phyloP scores from a whole-genome alignment of 1,139 yeast genomes.

The Debaryomyces robertsiae region DNA sequence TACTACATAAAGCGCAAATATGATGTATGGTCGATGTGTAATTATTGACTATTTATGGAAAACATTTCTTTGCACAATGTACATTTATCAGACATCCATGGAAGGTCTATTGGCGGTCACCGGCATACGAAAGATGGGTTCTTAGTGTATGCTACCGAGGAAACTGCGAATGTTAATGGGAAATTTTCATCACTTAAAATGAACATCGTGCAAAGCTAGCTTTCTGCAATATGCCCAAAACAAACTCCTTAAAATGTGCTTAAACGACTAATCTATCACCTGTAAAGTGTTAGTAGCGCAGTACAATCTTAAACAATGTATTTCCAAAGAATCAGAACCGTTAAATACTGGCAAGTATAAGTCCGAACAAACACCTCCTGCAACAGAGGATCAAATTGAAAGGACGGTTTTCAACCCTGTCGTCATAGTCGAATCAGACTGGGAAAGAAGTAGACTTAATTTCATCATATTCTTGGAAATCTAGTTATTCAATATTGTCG shows the following conservation, averaged over 20 bases:
- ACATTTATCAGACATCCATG: conserved; percentile 62
- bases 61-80: conserved; percentile 3
- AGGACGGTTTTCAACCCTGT: conserved; percentile 70
- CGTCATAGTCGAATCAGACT: conserved; percentile 87
- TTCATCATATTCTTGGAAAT: conserved; percentile 46
- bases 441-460: conserved; percentile 73
- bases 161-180: conserved; percentile 87
- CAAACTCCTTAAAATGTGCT: conserved; percentile 26
- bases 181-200: conserved; percentile 67
- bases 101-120: conserved; percentile 79
- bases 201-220: conserved; percentile 1
- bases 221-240: conserved; percentile 2
- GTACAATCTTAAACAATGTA: conserved; percentile 12
- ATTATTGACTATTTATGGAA: conserved; percentile 4
- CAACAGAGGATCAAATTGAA: conserved; percentile 36
- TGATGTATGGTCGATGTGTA: background rate
- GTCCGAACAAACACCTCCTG: conserved; percentile 47
- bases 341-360: conserved; percentile 87
- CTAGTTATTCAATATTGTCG: background rate
- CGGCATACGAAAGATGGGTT: conserved; percentile 78
- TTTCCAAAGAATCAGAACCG: conserved; percentile 59
- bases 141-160: conserved; percentile 84
- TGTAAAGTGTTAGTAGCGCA: conserved; percentile 7
- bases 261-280: conserved; percentile 18
- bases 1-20: background rate